These are phyloP conservation scores for Candida piceae DNA, from an alignment of 805 yeast genomes.

Conservation along the genomic window DNA sequence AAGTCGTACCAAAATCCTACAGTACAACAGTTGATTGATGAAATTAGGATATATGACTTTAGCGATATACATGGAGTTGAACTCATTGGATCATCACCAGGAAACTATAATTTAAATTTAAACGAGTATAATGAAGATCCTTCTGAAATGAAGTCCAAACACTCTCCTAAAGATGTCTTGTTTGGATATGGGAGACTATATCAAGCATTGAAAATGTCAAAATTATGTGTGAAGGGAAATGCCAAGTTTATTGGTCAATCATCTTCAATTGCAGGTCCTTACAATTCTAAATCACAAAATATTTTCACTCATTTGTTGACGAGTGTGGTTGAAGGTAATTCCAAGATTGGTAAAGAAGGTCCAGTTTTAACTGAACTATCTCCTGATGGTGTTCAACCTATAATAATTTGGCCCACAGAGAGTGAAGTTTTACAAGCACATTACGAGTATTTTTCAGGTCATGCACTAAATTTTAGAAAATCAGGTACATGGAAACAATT, in stretches of 20 bases:
- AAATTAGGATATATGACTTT: constrained; percentile 39
- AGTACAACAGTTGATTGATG: constrained; percentile 25
- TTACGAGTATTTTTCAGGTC: constrained; percentile 22
- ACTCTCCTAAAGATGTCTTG: constrained; percentile 4
- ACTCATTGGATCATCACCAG: constrained; percentile 54
- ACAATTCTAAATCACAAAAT: constrained; percentile 29
- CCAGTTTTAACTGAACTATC: constrained; percentile 8
- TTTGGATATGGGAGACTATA: constrained; percentile 47
- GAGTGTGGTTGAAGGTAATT: constrained; percentile 36
- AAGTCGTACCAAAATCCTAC: constrained; percentile 33
- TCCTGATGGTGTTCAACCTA: constrained; percentile 18
- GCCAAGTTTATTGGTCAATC: constrained; percentile 39
- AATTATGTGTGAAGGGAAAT: constrained; percentile 17
- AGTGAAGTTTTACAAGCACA: constrained; percentile 20
- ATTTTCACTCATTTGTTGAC: constrained; percentile 44
- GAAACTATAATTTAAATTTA: constrained; percentile 24
- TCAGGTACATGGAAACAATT: constrained; percentile 9
- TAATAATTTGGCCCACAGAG: constrained; percentile 32
- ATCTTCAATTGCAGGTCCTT: constrained; percentile 47
- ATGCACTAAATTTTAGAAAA: constrained; percentile 23
- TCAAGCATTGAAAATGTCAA: constrained; percentile 34
- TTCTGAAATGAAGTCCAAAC: background rate
- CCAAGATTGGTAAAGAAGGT: constrained; percentile 17
- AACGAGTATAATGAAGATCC: too few species aligned
- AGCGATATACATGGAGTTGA: constrained; percentile 40